Conservation (phyloP, 179 eudicot species). For the Heliamphora pulchella region DNA sequence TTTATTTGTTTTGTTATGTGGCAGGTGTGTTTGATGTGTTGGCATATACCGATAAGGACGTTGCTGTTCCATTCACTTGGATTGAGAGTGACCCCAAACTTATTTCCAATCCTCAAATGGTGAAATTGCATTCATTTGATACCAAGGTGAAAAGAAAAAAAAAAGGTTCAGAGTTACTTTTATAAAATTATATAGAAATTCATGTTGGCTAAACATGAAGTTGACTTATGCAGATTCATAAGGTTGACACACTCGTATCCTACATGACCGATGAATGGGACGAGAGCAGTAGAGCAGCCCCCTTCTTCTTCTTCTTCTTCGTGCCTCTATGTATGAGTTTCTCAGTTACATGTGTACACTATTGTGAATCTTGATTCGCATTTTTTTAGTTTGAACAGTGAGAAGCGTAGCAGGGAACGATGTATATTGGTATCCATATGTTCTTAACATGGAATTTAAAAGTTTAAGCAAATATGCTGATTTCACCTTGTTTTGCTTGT, state of each 20-base stretch:
- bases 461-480: not conserved
- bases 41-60: slow-evolving; percentile 83
- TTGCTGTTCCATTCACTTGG: slow-evolving; percentile 82
- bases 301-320: too few species aligned
- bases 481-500: not conserved
- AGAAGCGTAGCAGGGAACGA: not conserved
- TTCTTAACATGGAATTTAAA: slow-evolving; percentile 1
- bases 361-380: slow-evolving; percentile 40
- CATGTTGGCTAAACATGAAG: not conserved
- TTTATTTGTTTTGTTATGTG: slow-evolving; percentile 11
- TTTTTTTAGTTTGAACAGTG: not conserved
- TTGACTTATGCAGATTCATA: slow-evolving; percentile 64
- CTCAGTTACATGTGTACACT: not conserved
- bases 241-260: slow-evolving; percentile 82
- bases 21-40: slow-evolving; percentile 89
- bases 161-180: not conserved
- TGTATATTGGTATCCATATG: not conserved
- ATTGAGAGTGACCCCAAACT: slow-evolving; percentile 89
- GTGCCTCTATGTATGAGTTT: not conserved
- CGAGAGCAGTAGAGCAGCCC: slow-evolving; percentile 29
- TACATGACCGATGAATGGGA: slow-evolving; percentile 86
- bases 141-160: slow-evolving; percentile 84
- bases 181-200: not conserved
- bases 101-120: slow-evolving; percentile 88
- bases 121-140: slow-evolving; percentile 84